These are phyloP conservation scores for Saccharomycopsis fodiens DNA, from an alignment of 805 yeast species.

Conservation along the genomic window DNA sequence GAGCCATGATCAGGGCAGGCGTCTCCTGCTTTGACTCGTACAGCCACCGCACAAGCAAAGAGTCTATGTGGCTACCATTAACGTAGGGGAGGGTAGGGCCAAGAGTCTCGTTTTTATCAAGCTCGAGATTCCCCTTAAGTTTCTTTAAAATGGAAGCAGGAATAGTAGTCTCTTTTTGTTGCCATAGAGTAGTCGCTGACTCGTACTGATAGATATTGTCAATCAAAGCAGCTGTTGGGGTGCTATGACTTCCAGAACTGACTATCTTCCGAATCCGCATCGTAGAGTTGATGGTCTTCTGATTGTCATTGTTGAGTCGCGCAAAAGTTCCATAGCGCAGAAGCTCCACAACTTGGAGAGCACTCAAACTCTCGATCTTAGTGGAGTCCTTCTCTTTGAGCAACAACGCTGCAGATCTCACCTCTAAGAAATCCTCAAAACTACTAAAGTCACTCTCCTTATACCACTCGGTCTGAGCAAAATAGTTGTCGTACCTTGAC, in stretches of 20 bases:
- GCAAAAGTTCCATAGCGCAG: constrained; percentile 36
- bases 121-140: constrained; percentile 20
- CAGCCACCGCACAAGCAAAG: constrained; percentile 57
- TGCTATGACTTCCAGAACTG: constrained; percentile 15
- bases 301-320: constrained; percentile 33
- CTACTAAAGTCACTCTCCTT: constrained; percentile 28
- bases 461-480: constrained; percentile 31
- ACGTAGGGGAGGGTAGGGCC: constrained; percentile 20
- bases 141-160: constrained; percentile 49
- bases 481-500: constrained; percentile 22
- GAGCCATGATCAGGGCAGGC: constrained; percentile 47
- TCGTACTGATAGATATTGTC: constrained; percentile 32
- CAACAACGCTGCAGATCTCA: constrained; percentile 34
- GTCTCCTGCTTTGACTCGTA: constrained; percentile 64
- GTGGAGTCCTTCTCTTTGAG: neutral
- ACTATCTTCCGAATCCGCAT: constrained; percentile 36
- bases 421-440: constrained; percentile 37
- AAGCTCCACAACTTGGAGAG: constrained; percentile 32
- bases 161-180: constrained; percentile 43
- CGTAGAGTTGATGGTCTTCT: constrained; percentile 44
- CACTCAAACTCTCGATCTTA: constrained; percentile 22
- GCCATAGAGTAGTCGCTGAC: constrained; percentile 61
- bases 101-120: constrained; percentile 16
- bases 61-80: constrained; percentile 27
- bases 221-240: constrained; percentile 16